phyloP scores from a whole-genome alignment of 1,284 basidiomycete species.

The Hemileia vastatrix region DNA sequence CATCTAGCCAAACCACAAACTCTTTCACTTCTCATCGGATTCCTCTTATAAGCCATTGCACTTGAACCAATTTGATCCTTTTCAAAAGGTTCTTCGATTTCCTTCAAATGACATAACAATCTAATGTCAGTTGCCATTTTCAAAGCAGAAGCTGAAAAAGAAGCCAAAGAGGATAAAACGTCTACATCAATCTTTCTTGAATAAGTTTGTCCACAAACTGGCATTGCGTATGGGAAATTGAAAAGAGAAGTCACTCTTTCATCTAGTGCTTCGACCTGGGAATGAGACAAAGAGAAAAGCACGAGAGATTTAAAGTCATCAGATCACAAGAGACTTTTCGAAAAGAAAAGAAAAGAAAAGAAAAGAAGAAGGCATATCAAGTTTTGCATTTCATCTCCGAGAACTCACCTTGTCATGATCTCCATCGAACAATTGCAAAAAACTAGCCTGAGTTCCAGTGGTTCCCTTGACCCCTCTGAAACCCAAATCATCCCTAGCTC shows the following conservation, averaged over 20 bases:
- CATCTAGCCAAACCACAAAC: conserved; percentile 91
- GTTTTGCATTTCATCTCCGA: too few species aligned
- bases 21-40: conserved; percentile 96
- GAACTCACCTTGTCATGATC: conserved; percentile 70
- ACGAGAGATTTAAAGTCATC: too few species aligned
- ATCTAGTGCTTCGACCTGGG: conserved; percentile 77
- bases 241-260: conserved; percentile 75
- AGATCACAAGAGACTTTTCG: background rate
- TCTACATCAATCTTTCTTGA: conserved; percentile 95
- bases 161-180: conserved; percentile 76
- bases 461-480: conserved; percentile 98
- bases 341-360: background rate
- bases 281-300: background rate
- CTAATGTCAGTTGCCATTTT: conserved; percentile 90
- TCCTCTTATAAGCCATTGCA: conserved; percentile 99
- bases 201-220: conserved; percentile 96
- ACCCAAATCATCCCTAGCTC: conserved; percentile 82
- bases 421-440: conserved; percentile 85
- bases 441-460: conserved; percentile 93
- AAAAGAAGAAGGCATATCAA: too few species aligned
- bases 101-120: conserved; percentile 84
- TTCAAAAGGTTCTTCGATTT: conserved; percentile 97
- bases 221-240: conserved; percentile 88
- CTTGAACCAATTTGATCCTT: conserved; percentile 81
- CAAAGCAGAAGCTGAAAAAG: conserved; percentile 86